A percentile compares a stretch with the other conserved stretches of the same genome.
These are phyloP conservation scores for Hymenoscyphus scutula DNA, from an alignment of 2,329 filamentous ascomycete genomes.

Conservation along the genomic window DNA sequence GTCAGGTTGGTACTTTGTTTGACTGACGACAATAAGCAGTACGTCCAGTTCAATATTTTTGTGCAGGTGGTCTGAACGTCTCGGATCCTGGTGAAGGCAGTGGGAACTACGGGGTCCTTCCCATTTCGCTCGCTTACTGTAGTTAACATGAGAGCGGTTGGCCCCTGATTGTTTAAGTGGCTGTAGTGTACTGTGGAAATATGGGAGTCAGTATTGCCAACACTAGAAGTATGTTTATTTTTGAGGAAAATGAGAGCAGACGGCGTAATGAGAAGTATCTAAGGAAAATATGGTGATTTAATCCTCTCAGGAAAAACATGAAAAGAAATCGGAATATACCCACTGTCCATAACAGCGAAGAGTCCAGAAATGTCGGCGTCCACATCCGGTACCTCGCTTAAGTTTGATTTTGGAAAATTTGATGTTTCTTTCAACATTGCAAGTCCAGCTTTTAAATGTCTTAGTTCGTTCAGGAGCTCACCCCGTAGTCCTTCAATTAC, in stretches of 20 bases:
- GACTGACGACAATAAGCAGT: not conserved
- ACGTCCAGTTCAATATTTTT: not conserved
- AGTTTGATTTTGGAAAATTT: not conserved
- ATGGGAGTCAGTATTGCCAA: too few species aligned
- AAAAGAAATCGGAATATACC: too few species aligned
- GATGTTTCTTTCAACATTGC: not conserved
- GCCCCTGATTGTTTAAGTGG: not conserved
- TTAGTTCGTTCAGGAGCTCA: not conserved
- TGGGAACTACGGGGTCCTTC: not conserved
- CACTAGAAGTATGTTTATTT: too few species aligned
- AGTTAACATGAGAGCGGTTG: not conserved
- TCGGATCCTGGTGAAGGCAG: not conserved
- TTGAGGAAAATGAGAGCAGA: too few species aligned
- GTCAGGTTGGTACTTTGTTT: too few species aligned
- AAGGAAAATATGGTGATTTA: too few species aligned
- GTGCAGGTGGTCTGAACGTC: not conserved
- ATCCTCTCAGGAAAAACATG: too few species aligned
- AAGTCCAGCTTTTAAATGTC: not conserved
- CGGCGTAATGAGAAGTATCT: too few species aligned
- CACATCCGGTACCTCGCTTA: not conserved
- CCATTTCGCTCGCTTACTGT: not conserved
- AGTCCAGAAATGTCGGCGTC: not conserved
- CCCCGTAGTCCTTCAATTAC: not conserved
- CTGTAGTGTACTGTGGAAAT: too few species aligned
- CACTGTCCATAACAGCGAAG: not conserved